phyloP scores from a whole-genome alignment of 352 stramenopile genomes.

The Thraustochytrium striatum region DNA sequence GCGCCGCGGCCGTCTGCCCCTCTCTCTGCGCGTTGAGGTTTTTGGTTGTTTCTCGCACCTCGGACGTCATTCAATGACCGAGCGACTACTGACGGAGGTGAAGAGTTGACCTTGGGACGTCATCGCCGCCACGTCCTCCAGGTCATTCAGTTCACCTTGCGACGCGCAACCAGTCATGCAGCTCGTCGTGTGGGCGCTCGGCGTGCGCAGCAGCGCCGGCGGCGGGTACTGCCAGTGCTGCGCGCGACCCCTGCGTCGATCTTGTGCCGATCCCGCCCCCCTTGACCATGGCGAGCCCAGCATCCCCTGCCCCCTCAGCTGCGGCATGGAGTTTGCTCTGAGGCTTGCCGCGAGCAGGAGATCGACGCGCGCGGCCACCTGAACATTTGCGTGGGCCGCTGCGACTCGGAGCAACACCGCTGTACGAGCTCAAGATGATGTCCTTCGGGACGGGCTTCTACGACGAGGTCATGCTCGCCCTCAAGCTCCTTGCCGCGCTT shows the following conservation, averaged over 20 bases:
- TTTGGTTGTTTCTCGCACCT: background rate
- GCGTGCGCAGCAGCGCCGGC: too few species aligned
- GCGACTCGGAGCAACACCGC: background rate
- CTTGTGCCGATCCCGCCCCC: too few species aligned
- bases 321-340: background rate
- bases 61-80: too few species aligned
- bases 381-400: background rate
- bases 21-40: background rate
- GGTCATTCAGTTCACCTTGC: background rate
- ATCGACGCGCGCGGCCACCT: constrained; percentile 5
- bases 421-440: background rate
- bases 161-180: too few species aligned
- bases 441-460: background rate
- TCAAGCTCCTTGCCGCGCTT: background rate
- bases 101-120: too few species aligned
- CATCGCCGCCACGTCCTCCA: too few species aligned
- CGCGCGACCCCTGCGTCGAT: too few species aligned
- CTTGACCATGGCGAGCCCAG: background rate
- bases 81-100: too few species aligned
- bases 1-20: background rate
- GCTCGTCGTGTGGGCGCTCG: too few species aligned
- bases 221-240: too few species aligned
- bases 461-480: background rate
- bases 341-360: background rate
- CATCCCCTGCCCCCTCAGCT: background rate